Conservation (phyloP, 257 asterid genomes). For the Linderniella brevidens region DNA sequence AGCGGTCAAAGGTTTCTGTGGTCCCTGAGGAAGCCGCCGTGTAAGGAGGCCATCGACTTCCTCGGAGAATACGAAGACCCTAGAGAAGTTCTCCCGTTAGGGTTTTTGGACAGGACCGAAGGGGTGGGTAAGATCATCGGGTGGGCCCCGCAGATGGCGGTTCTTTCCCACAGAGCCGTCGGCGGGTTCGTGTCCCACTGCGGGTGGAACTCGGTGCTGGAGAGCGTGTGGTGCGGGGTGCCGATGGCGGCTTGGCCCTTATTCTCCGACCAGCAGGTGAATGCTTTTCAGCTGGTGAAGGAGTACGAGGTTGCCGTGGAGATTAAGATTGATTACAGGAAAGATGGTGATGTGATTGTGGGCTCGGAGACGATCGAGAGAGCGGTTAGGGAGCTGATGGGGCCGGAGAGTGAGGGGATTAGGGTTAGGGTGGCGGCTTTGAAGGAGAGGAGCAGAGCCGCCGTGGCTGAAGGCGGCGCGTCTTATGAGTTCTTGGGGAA, state of each 20-base stretch:
- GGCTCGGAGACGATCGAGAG: constrained; percentile 10
- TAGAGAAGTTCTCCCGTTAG: constrained; percentile 22
- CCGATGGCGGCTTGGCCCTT: constrained; percentile 55
- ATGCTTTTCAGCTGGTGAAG: constrained; percentile 40
- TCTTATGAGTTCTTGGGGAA: constrained; percentile 7
- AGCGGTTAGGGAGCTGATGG: constrained; percentile 14
- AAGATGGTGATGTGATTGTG: constrained; percentile 2
- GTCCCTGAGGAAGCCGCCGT: constrained; percentile 32
- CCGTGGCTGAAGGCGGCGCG: constrained; percentile 12
- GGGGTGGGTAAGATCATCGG: constrained; percentile 33
- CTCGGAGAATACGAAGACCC: constrained; percentile 10
- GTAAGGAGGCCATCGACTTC: background rate
- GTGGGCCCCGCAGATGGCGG: constrained; percentile 39
- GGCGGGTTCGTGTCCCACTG: constrained; percentile 61
- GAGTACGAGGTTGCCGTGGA: constrained; percentile 35
- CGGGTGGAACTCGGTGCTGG: constrained; percentile 58
- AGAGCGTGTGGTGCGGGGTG: constrained; percentile 46
- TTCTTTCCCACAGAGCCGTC: constrained; percentile 23
- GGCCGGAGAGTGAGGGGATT: constrained; percentile 4
- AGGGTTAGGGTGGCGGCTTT: constrained; percentile 10
- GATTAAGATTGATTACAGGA: constrained; percentile 17
- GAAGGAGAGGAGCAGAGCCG: constrained; percentile 13
- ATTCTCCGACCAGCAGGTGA: constrained; percentile 42
- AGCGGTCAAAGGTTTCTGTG: constrained; percentile 22
- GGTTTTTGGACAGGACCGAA: constrained; percentile 27